A percentile compares a stretch with the other conserved stretches of the same genome.
Evolutionary conservation across 352 stramenopile species (phyloP).

Genomic region (Globisporangium spinosum): DNA sequence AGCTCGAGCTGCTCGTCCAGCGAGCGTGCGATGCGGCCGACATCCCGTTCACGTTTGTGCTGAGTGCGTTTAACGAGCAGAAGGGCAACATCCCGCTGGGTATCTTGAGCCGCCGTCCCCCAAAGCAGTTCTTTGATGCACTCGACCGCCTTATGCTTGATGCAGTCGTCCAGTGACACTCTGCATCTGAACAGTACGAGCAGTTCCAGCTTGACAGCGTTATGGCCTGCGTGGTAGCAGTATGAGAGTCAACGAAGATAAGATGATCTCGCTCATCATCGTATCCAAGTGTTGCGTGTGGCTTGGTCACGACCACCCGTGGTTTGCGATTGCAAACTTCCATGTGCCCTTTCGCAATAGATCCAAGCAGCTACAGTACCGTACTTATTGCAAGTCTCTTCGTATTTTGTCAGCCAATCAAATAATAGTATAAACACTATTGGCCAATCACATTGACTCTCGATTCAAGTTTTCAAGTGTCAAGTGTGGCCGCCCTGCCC

Average conservation of each 20-base stretch:
- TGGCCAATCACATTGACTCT: background rate
- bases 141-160: conserved; percentile 33
- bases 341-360: conserved; percentile 8
- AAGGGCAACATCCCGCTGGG: conserved; percentile 46
- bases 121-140: conserved; percentile 52
- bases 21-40: conserved; percentile 36
- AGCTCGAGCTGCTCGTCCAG: conserved; percentile 46
- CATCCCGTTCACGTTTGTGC: conserved; percentile 53
- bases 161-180: background rate
- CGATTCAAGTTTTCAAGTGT: conserved; percentile 16
- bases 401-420: conserved; percentile 7
- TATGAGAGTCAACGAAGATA: background rate
- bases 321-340: background rate
- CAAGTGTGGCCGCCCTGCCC: background rate
- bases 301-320: background rate
- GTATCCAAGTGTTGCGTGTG: background rate
- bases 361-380: background rate
- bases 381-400: background rate
- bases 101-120: conserved; percentile 63
- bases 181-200: background rate
- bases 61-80: conserved; percentile 58
- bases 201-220: background rate
- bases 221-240: background rate
- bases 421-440: background rate
- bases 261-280: background rate